Percentiles rank a stretch among this genome's conserved stretches.
These are phyloP conservation scores for Malassezia caprae DNA, from an alignment of 1,284 basidiomycete genomes.

Conservation along the genomic window DNA sequence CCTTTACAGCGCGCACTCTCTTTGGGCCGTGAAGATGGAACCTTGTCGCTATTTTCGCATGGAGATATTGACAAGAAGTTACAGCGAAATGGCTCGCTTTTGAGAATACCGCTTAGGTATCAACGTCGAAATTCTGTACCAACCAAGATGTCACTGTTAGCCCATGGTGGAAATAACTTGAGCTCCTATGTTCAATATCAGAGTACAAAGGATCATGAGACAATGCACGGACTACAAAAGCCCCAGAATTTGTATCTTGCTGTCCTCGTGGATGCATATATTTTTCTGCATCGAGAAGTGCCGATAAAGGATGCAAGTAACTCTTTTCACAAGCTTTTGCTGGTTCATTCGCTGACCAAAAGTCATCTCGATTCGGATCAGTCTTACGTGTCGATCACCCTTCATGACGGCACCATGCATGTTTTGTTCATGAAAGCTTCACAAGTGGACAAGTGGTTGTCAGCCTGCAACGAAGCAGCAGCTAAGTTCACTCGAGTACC, in stretches of 20 bases:
- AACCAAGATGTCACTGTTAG: background rate
- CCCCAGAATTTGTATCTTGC: background rate
- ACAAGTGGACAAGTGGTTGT: background rate
- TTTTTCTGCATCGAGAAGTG: background rate
- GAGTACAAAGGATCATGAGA: background rate
- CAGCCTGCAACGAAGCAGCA: conserved; percentile 87
- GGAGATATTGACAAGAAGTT: background rate
- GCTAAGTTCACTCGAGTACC: conserved; percentile 86
- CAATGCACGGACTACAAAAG: background rate
- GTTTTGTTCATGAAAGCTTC: conserved; percentile 10
- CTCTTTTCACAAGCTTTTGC: background rate
- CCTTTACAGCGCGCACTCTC: background rate
- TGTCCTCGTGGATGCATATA: background rate
- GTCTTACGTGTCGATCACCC: background rate
- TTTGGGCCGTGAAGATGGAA: background rate
- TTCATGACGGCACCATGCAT: conserved; percentile 26
- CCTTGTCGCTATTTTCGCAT: background rate
- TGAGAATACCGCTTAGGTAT: background rate
- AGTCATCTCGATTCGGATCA: conserved; percentile 17
- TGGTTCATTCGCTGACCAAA: background rate
- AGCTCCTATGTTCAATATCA: background rate
- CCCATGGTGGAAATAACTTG: background rate
- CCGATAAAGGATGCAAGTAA: background rate
- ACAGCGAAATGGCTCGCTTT: background rate
- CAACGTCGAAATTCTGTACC: background rate